Evolutionary conservation across 2,329 filamentous ascomycete species (phyloP), one percentile per base, ranked within the genome.

Genomic region (Phoma herbarum): DNA sequence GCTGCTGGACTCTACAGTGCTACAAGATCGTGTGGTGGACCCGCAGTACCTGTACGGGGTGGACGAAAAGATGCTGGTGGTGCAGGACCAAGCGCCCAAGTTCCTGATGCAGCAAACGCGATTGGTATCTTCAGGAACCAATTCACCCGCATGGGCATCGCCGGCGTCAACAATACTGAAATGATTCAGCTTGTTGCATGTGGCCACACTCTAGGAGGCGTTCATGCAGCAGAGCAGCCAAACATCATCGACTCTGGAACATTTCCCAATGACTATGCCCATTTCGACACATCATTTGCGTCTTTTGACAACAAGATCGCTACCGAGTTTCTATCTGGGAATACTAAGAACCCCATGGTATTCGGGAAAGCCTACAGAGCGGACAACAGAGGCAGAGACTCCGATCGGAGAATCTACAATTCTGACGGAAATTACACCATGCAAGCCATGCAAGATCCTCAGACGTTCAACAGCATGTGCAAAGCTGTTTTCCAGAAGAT

Each of bases 171-270:
- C 10, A 71, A 71, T 11, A 71, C 78, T 16, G 84, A 88, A 63
- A 88, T 88, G 85, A 86, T 88, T 41, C 81, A 85, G 66, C 77
- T 86, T 23, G 82, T 81, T 1, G 86, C 85, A 10, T 89, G 86
- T 67, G 86, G 86, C 2, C 86, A 89, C 69, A 84, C 84, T 0
- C 71, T 89, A 22, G 86, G 86, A 22, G 84, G 85, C 16, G 86
- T 88, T 8, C 86, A 88, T 72, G 76, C 78, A 25, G 68, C 70
- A 10, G 79, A 86, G 61, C 86, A 86, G 60, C 82, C 84, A 0
- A 75, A 81, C 9, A 82, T 88, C 41, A 82, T 86, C 1, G 77
- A 82, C 1, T 59, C 75, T 2, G 81, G 80, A 5, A 77, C 77
- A 5, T 76, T 75, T 11, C 68, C 77, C 5, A 77, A 87, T 49